Evolutionary conservation across 768 basidiomycete species (phyloP).

Genomic region (Tricholoma flavovirens): DNA sequence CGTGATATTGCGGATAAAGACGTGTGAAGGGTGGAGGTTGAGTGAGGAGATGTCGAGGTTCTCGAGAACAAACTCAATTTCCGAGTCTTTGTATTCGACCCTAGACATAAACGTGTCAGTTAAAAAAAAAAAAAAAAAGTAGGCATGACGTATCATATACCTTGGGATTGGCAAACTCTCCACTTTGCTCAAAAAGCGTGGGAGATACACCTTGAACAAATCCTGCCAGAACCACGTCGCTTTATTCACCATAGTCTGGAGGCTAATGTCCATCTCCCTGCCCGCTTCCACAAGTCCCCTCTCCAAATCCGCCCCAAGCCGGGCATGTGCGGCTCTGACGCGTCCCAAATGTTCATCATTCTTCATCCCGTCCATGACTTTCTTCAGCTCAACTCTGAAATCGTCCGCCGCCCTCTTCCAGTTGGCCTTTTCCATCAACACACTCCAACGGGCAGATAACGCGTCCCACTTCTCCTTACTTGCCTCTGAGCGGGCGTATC

Average conservation of each 20-base stretch:
- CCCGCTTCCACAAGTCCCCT: slow-evolving; percentile 30
- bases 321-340: slow-evolving; percentile 41
- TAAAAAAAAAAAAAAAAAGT: slow-evolving; percentile 1
- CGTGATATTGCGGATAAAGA: slow-evolving; percentile 68
- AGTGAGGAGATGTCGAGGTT: slow-evolving; percentile 66
- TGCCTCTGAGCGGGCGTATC: slow-evolving; percentile 50
- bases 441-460: slow-evolving; percentile 46
- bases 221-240: slow-evolving; percentile 80
- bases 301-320: slow-evolving; percentile 46
- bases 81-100: slow-evolving; percentile 63
- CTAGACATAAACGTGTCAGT: slow-evolving; percentile 25
- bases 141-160: slow-evolving; percentile 21
- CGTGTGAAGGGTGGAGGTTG: slow-evolving; percentile 62
- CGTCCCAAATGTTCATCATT: slow-evolving; percentile 45
- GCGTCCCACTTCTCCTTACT: slow-evolving; percentile 34
- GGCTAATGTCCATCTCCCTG: slow-evolving; percentile 32
- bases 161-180: slow-evolving; percentile 67
- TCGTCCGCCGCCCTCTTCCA: slow-evolving; percentile 47
- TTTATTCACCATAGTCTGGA: slow-evolving; percentile 53
- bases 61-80: slow-evolving; percentile 71
- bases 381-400: slow-evolving; percentile 39
- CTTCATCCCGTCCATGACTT: slow-evolving; percentile 40
- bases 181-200: slow-evolving; percentile 45
- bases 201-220: slow-evolving; percentile 73
- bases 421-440: slow-evolving; percentile 39